Conservation (phyloP, 2,329 filamentous ascomycete species). For the Sporothrix curviconia region DNA sequence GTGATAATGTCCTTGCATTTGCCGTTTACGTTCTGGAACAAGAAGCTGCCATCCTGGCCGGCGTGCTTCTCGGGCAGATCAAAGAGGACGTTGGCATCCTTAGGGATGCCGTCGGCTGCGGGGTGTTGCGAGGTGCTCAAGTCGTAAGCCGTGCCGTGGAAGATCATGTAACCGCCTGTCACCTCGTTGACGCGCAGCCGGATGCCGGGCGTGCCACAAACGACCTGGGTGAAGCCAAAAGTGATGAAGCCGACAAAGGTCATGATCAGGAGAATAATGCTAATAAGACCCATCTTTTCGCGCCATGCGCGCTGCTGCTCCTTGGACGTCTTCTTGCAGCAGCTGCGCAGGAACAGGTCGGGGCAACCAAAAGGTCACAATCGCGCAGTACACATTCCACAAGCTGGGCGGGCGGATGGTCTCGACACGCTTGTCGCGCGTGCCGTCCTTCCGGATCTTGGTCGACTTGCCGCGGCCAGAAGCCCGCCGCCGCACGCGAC, state of each 20-base stretch:
- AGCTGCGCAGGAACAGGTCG: constrained; percentile 74
- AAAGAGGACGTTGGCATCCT: constrained; percentile 72
- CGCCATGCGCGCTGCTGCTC: constrained; percentile 90
- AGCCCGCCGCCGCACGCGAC: constrained; percentile 27
- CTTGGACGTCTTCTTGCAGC: constrained; percentile 77
- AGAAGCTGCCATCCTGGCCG: constrained; percentile 89
- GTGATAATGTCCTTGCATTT: constrained; percentile 90
- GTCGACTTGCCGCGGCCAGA: constrained; percentile 44
- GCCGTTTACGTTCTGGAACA: constrained; percentile 98
- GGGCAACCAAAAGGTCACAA: constrained; percentile 94
- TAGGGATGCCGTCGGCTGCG: constrained; percentile 68
- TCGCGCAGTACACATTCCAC: constrained; percentile 92
- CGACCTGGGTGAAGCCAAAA: constrained; percentile 87
- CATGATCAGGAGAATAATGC: constrained; percentile 84
- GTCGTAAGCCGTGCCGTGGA: constrained; percentile 87
- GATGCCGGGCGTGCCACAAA: constrained; percentile 67
- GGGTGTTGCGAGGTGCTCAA: constrained; percentile 72
- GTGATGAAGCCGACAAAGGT: constrained; percentile 88
- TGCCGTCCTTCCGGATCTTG: constrained; percentile 56
- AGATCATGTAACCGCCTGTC: constrained; percentile 80
- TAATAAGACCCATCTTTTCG: constrained; percentile 95
- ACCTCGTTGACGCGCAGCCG: constrained; percentile 81
- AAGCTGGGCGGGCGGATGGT: constrained; percentile 72
- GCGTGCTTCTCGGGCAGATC: constrained; percentile 75
- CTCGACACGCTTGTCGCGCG: constrained; percentile 49